Evolutionary conservation across 2,329 filamentous ascomycete genomes (phyloP), one percentile per base, ranked within the genome.

Genomic region (Hirsutella rhossiliensis): DNA sequence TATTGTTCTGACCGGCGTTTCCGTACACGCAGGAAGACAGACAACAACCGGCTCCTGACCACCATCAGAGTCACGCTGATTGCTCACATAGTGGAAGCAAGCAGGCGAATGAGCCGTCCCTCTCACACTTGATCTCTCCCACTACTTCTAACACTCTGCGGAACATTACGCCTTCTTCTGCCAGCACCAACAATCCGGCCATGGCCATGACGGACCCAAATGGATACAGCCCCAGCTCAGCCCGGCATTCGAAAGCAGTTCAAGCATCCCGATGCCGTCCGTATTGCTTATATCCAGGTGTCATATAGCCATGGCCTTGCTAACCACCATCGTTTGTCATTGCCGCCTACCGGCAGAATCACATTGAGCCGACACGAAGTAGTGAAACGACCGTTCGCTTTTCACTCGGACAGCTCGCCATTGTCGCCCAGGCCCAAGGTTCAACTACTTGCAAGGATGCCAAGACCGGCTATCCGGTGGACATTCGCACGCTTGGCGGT

Each of bases 171-270:
- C n/a, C n/a, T n/a, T n/a, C n/a, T n/a, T n/a, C n/a, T n/a, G n/a
- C n/a, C n/a, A n/a, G n/a, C n/a, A n/a, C n/a, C n/a, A n/a, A n/a
- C n/a, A n/a, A n/a, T n/a, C n/a, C n/a, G n/a, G n/a, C n/a, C n/a
- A n/a, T n/a, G n/a, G n/a, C n/a, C n/a, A n/a, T n/a, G n/a, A n/a
- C n/a, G n/a, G n/a, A n/a, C n/a, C n/a, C n/a, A n/a, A n/a, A n/a
- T n/a, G n/a, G n/a, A n/a, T n/a, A n/a, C n/a, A n/a, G n/a, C n/a
- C n/a, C n/a, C n/a, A n/a, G n/a, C n/a, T n/a, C n/a, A 52, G 27
- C 11, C 56, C 23, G 45, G 48, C 5, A 50, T 57, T 23, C 38
- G 45, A 13, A 41, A 52, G 23, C 52, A 55, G 44, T 49, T 52
- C 11, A 54, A 48, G 36, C 53, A 55, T 44, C 47, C 47, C 15